A percentile compares a stretch with the other conserved stretches of the same genome.
These are phyloP conservation scores for Epichloe hybrida DNA, from an alignment of 2,329 filamentous ascomycete genomes.

Conservation along the genomic window DNA sequence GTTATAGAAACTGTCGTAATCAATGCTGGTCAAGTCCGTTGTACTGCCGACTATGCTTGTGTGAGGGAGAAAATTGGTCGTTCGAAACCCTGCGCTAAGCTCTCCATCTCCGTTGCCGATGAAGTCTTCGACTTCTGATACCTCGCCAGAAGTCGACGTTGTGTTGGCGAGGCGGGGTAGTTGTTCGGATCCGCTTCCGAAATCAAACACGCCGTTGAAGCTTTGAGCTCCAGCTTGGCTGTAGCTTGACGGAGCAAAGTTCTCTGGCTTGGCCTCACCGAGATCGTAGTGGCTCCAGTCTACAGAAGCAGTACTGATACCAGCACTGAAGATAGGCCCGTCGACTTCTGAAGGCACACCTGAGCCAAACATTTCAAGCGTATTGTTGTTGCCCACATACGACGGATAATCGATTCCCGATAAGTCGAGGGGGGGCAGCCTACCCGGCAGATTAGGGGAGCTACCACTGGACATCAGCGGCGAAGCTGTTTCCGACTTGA, in stretches of 20 bases:
- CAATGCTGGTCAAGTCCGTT: constrained; percentile 35
- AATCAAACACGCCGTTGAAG: constrained; percentile 39
- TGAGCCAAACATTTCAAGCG: constrained; percentile 39
- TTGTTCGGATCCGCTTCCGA: constrained; percentile 38
- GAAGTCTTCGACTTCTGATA: constrained; percentile 53
- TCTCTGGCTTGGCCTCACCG: constrained; percentile 29
- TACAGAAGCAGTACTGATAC: constrained; percentile 40
- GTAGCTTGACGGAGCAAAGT: constrained; percentile 40
- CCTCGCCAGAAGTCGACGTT: constrained; percentile 51
- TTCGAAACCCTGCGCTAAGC: constrained; percentile 32
- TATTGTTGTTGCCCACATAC: constrained; percentile 28
- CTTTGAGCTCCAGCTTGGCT: constrained; percentile 38
- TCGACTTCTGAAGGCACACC: constrained; percentile 37
- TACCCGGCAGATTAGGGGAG: constrained; percentile 38
- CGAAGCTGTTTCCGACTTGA: constrained; percentile 49
- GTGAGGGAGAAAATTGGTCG: constrained; percentile 33
- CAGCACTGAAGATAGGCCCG: constrained; percentile 47
- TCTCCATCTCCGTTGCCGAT: constrained; percentile 33
- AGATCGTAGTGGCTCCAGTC: constrained; percentile 34
- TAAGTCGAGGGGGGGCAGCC: constrained; percentile 43
- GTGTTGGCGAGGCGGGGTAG: constrained; percentile 40
- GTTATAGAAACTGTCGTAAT: constrained; percentile 43
- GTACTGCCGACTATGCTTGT: constrained; percentile 26
- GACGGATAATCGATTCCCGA: constrained; percentile 39
- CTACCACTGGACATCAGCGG: constrained; percentile 38